These are phyloP conservation scores for Sordariomycetes sp. DNA, from an alignment of 2,329 filamentous ascomycete genomes.

Conservation along the genomic window DNA sequence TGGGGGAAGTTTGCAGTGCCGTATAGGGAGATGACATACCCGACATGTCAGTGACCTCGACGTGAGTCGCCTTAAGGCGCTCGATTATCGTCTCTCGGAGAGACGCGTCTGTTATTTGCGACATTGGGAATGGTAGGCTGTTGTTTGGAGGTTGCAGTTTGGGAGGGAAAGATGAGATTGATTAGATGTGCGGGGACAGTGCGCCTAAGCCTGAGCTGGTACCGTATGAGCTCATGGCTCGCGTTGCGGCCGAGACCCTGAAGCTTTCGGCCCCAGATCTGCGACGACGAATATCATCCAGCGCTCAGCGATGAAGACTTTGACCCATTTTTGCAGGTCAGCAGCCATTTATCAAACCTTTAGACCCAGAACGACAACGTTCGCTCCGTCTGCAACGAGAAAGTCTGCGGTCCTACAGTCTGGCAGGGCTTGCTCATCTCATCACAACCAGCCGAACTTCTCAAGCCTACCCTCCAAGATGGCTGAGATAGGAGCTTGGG, in stretches of 20 bases:
- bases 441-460: neutral
- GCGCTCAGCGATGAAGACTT: no score
- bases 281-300: no score
- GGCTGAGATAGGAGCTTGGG: constrained; percentile 21
- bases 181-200: constrained; percentile 20
- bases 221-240: constrained; percentile 24
- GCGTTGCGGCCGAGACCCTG: no score
- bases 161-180: constrained; percentile 19
- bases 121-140: constrained; percentile 25
- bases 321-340: no score
- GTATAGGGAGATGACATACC: constrained; percentile 43
- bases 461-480: constrained; percentile 9
- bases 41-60: constrained; percentile 86
- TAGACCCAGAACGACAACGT: no score
- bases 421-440: neutral
- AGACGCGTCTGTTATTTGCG: constrained; percentile 61
- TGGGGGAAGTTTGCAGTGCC: constrained; percentile 1
- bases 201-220: constrained; percentile 3
- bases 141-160: constrained; percentile 5
- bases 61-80: constrained; percentile 65
- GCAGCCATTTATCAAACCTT: neutral
- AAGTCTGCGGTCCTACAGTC: no score
- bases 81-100: constrained; percentile 61
- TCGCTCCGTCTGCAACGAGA: no score
- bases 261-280: no score